Conservation (phyloP, 495 filamentous ascomycete genomes). For the Daldinia caldariorum region DNA sequence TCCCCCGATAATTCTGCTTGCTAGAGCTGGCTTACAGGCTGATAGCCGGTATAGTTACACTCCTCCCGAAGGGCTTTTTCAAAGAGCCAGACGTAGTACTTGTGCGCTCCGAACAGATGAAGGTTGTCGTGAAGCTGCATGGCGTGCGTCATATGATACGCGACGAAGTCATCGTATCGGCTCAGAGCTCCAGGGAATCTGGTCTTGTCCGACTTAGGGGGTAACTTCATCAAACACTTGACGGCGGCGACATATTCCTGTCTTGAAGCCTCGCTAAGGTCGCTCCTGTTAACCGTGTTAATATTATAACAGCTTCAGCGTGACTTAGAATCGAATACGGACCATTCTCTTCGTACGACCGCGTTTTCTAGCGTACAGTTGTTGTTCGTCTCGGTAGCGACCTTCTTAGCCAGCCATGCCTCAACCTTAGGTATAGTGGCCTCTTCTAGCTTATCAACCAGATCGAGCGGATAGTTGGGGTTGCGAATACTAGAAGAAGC, state of each 20-base stretch:
- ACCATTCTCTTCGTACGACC: slow-evolving; percentile 63
- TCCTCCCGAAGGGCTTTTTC: slow-evolving; percentile 75
- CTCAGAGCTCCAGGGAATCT: slow-evolving; percentile 60
- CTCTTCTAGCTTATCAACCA: slow-evolving; percentile 53
- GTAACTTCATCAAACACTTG: slow-evolving; percentile 57
- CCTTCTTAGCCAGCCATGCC: slow-evolving; percentile 49
- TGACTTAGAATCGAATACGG: slow-evolving; percentile 9
- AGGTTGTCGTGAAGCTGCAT: slow-evolving; percentile 62
- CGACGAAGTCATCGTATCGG: slow-evolving; percentile 66
- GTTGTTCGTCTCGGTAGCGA: slow-evolving; percentile 51
- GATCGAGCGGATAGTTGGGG: slow-evolving; percentile 51
- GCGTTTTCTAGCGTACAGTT: slow-evolving; percentile 61
- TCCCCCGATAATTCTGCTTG: neutral
- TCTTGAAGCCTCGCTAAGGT: slow-evolving; percentile 48
- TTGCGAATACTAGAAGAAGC: slow-evolving; percentile 44
- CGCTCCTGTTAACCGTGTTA: slow-evolving; percentile 50
- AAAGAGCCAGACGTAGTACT: slow-evolving; percentile 71
- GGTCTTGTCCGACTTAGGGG: slow-evolving; percentile 51
- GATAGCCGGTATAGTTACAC: slow-evolving; percentile 71
- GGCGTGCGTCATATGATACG: slow-evolving; percentile 57
- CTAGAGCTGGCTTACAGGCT: slow-evolving; percentile 47
- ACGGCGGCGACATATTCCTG: slow-evolving; percentile 60
- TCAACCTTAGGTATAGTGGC: slow-evolving; percentile 53
- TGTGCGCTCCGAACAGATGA: slow-evolving; percentile 73
- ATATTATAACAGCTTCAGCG: neutral